These are phyloP conservation scores for Diaporthe sp. DNA, from an alignment of 2,329 filamentous ascomycete genomes.

Conservation along the genomic window DNA sequence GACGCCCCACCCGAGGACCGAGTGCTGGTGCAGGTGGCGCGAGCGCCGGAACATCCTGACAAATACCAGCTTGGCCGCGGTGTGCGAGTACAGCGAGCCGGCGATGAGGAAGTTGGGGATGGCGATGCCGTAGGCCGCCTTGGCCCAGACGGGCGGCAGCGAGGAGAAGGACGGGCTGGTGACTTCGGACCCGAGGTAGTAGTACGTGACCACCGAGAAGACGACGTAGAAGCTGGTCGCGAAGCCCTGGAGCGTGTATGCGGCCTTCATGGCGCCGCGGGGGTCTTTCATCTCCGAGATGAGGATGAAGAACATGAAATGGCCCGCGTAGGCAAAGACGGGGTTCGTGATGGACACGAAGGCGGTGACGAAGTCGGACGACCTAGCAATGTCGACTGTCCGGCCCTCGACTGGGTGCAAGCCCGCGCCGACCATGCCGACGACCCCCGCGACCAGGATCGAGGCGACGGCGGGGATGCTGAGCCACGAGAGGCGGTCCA, in stretches of 20 bases:
- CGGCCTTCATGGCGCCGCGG: conserved; percentile 65
- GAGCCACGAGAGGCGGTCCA: conserved; percentile 63
- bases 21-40: conserved; percentile 63
- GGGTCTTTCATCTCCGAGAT: conserved; percentile 67
- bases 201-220: conserved; percentile 65
- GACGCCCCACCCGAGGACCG: conserved; percentile 59
- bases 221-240: conserved; percentile 65
- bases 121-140: conserved; percentile 65
- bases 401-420: conserved; percentile 55
- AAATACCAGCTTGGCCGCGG: conserved; percentile 65
- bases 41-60: conserved; percentile 62
- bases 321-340: conserved; percentile 66
- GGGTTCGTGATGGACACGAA: conserved; percentile 65
- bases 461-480: conserved; percentile 59
- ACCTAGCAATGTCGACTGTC: conserved; percentile 54
- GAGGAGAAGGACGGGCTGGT: conserved; percentile 63
- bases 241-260: conserved; percentile 63
- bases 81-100: conserved; percentile 64
- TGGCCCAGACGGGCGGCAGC: conserved; percentile 60
- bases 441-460: conserved; percentile 64
- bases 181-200: conserved; percentile 62
- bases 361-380: conserved; percentile 58
- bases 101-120: conserved; percentile 66
- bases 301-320: conserved; percentile 69
- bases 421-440: conserved; percentile 65